Percentiles rank a stretch among this genome's conserved stretches.
Evolutionary conservation across 2,329 filamentous ascomycete species (phyloP).

Genomic region (Gremmenia infestans): DNA sequence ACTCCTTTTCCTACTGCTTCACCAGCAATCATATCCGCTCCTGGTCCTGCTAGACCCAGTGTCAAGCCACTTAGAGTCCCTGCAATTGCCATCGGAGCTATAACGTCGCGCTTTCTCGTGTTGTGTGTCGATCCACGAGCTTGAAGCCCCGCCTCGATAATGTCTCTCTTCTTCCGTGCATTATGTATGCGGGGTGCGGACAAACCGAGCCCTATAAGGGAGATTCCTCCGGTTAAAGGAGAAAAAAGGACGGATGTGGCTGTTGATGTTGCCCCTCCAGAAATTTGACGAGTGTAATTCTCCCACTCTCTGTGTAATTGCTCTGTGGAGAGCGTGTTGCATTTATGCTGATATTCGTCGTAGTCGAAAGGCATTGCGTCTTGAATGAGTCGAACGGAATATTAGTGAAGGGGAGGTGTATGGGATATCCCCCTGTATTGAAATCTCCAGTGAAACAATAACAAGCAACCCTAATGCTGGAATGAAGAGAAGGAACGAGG

Average conservation of each 20-base stretch:
- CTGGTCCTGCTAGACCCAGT: slow-evolving; percentile 33
- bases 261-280: slow-evolving; percentile 37
- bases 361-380: slow-evolving; percentile 38
- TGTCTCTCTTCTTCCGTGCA: slow-evolving; percentile 38
- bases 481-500: too few relatives aligned
- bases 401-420: not conserved
- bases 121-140: slow-evolving; percentile 32
- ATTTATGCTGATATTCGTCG: slow-evolving; percentile 37
- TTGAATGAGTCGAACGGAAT: not conserved
- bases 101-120: slow-evolving; percentile 38
- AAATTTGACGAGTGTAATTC: slow-evolving; percentile 39
- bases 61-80: slow-evolving; percentile 35
- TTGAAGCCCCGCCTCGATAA: slow-evolving; percentile 37
- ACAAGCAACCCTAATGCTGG: too few relatives aligned
- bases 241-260: slow-evolving; percentile 35
- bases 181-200: slow-evolving; percentile 38
- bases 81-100: slow-evolving; percentile 36
- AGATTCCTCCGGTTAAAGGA: slow-evolving; percentile 37
- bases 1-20: slow-evolving; percentile 35
- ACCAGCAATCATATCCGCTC: slow-evolving; percentile 33
- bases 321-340: slow-evolving; percentile 33
- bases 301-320: slow-evolving; percentile 39
- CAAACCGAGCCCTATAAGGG: slow-evolving; percentile 36
- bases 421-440: not conserved
- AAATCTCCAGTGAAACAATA: not conserved